Evolutionary conservation across 495 filamentous ascomycete genomes (phyloP), one percentile per base, ranked within the genome.

Genomic region (Chaetomidium leptoderma): DNA sequence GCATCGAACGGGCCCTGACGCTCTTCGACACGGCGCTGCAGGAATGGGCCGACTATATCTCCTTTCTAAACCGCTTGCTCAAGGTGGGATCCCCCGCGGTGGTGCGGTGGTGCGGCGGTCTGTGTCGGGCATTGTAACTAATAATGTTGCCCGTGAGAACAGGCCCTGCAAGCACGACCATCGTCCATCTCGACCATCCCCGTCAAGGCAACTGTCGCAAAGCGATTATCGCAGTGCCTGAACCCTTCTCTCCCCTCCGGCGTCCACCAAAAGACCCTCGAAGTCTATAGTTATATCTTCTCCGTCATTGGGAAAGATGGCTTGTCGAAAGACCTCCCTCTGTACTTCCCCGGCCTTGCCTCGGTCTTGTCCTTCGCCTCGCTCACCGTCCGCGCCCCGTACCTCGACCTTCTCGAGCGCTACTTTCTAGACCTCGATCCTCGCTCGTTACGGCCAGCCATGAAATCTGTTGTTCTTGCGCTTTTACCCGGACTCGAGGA

Each of bases 1-100:
- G 83, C 49, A 85, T 99, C 55, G 91, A 97, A 66, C 80, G 91
- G 70, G 89, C 91, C 37, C 78, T 99, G 61, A 85, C 89, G 27
- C 75, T 95, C 27, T 99, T 97, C 73, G 93, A 99, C 73, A 91
- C 87, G 21, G 84, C 90, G 47, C 77, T 96, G 61, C 90, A 97
- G 72, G 93, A 97, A 83, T 99, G 93, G 93, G 92, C 95, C 33
- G 93, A 99, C 70, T 99, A 99, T 67, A 97, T 99, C 67, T 95
- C 92, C 10, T 97, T 97, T 69, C 78, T 99, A 32, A 91, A 86
- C 65, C 86, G 93, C 33, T 77, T 98, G 24, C 75, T 97, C 52
- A 98, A 97, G 84, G 92, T 92, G 64, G 30, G 35, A 9, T 39
- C 40, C 1, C 10, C 21, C 57, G 64, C 35, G 57, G 27, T 19